These are phyloP conservation scores for Monosiga brevicollis DNA, from an alignment of 78 protist genomes.

Conservation along the genomic window DNA sequence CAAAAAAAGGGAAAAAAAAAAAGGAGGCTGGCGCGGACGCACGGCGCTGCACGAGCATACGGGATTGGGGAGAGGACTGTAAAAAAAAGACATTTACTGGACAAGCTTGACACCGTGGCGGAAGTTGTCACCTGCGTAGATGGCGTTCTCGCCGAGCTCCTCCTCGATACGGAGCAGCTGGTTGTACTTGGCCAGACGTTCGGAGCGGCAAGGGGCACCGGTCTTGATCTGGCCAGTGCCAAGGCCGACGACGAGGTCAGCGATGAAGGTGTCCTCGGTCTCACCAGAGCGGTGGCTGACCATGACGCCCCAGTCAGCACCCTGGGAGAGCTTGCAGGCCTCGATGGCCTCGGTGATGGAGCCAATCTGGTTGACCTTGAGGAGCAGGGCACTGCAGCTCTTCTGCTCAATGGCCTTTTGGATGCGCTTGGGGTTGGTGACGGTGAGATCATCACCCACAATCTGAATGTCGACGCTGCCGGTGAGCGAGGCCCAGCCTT, in stretches of 20 bases:
- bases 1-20: too few species aligned
- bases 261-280: slow-evolving; percentile 95
- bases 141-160: slow-evolving; percentile 39
- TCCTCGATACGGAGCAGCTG: slow-evolving; percentile 93
- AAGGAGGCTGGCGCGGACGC: too few species aligned
- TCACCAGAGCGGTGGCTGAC: slow-evolving; percentile 97
- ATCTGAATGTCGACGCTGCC: slow-evolving; percentile 54
- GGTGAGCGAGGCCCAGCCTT: slow-evolving; percentile 47
- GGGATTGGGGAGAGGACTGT: too few species aligned
- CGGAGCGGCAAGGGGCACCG: slow-evolving; percentile 99
- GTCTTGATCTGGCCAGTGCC: slow-evolving; percentile 98
- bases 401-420: slow-evolving; percentile 74
- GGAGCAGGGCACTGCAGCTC: slow-evolving; percentile 91
- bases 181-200: slow-evolving; percentile 98
- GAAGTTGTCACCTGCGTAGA: slow-evolving; percentile 20
- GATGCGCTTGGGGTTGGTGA: slow-evolving; percentile 95
- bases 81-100: too few species aligned
- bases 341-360: slow-evolving; percentile 78
- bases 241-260: slow-evolving; percentile 97
- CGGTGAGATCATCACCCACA: slow-evolving; percentile 97
- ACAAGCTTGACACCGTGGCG: neutral
- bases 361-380: slow-evolving; percentile 97
- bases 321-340: slow-evolving; percentile 58
- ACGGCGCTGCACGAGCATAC: too few species aligned
- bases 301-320: slow-evolving; percentile 93